Percentiles rank a stretch among this genome's conserved stretches.
These are phyloP conservation scores for Epichloe aotearoae DNA, from an alignment of 2,329 filamentous ascomycete genomes.

Conservation along the genomic window DNA sequence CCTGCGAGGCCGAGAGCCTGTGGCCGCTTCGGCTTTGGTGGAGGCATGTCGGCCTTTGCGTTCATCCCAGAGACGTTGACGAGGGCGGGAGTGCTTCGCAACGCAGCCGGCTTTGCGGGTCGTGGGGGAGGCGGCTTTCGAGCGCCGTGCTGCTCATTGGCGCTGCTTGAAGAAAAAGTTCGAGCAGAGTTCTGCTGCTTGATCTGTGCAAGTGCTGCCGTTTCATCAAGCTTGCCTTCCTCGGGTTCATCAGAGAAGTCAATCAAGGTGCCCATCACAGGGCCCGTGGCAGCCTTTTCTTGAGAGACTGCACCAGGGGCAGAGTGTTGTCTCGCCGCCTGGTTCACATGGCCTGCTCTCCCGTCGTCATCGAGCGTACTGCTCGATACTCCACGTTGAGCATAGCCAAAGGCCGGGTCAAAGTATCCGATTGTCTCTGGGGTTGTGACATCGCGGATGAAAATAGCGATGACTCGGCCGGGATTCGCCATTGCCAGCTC, in stretches of 20 bases:
- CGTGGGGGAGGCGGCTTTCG: slow-evolving; percentile 33
- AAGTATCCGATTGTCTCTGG: slow-evolving; percentile 62
- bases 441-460: slow-evolving; percentile 92
- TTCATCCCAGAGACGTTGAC: not conserved
- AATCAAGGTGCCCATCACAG: slow-evolving; percentile 44
- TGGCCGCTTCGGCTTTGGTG: slow-evolving; percentile 24
- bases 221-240: slow-evolving; percentile 21
- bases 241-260: slow-evolving; percentile 44
- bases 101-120: slow-evolving; percentile 42
- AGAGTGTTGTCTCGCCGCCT: slow-evolving; percentile 15
- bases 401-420: slow-evolving; percentile 38
- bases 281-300: slow-evolving; percentile 19
- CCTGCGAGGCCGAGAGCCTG: slow-evolving; percentile 12
- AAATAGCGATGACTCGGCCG: slow-evolving; percentile 70
- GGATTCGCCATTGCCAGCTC: slow-evolving; percentile 81
- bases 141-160: slow-evolving; percentile 18
- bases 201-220: slow-evolving; percentile 18
- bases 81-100: slow-evolving; percentile 31
- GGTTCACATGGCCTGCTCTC: slow-evolving; percentile 4
- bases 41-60: slow-evolving; percentile 12
- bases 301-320: slow-evolving; percentile 9
- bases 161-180: slow-evolving; percentile 9
- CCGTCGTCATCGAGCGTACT: slow-evolving; percentile 15
- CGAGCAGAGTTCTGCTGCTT: slow-evolving; percentile 11
- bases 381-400: slow-evolving; percentile 14